phyloP scores from a whole-genome alignment of 306 rosid species.

The Acacia melanoxylon region DNA sequence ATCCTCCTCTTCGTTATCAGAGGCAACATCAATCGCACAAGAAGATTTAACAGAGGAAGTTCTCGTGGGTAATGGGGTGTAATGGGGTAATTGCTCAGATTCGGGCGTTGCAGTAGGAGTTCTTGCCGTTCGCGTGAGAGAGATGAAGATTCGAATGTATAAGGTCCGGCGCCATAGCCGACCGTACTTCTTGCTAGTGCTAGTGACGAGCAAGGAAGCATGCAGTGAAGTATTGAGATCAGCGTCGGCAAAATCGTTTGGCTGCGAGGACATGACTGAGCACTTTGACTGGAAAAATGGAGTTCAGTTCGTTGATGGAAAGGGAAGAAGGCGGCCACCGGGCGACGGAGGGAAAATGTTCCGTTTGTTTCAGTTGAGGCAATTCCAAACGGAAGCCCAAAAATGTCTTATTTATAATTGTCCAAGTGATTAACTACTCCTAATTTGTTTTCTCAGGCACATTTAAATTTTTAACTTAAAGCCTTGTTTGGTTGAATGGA shows the following conservation, averaged over 20 bases:
- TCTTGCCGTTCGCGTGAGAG: constrained; percentile 20
- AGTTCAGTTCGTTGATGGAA: neutral
- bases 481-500: too few species aligned
- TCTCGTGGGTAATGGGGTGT: constrained; percentile 19
- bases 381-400: too few species aligned
- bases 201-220: constrained; percentile 28
- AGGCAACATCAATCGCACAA: constrained; percentile 6
- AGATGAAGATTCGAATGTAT: constrained; percentile 30
- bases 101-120: neutral
- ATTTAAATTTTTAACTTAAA: too few species aligned
- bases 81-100: neutral
- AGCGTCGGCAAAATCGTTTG: neutral
- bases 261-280: constrained; percentile 15
- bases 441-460: too few species aligned
- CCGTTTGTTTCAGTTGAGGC: too few species aligned
- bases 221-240: constrained; percentile 15
- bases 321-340: neutral
- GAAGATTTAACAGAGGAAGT: constrained; percentile 35
- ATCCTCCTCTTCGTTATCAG: neutral
- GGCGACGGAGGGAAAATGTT: too few species aligned
- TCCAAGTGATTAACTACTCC: too few species aligned
- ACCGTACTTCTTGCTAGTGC: neutral
- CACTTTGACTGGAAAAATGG: neutral
- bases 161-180: constrained; percentile 35
- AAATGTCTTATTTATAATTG: too few species aligned